A percentile compares a stretch with the other conserved stretches of the same genome.
Evolutionary conservation across 352 stramenopile genomes (phyloP).

Genomic region (Peronospora destructor): DNA sequence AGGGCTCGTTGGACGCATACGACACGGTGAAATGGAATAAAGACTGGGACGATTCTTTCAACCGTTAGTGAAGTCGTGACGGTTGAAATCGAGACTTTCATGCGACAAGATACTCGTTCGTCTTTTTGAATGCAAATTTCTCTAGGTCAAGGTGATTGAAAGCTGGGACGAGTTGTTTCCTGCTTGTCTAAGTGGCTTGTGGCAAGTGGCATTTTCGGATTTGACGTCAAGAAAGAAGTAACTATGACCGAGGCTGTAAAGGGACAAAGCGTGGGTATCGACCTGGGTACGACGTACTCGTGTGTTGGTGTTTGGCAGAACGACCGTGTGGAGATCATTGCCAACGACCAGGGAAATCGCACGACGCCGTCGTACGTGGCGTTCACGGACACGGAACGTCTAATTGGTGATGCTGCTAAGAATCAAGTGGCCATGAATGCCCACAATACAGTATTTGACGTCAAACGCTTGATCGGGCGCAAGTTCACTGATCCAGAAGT

Average conservation of each 20-base stretch:
- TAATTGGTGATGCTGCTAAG: slow-evolving; percentile 95
- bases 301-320: slow-evolving; percentile 97
- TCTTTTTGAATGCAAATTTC: not conserved
- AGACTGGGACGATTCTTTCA: slow-evolving; percentile 18
- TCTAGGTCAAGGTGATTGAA: slow-evolving; percentile 6
- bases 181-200: not conserved
- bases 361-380: slow-evolving; percentile 94
- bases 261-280: slow-evolving; percentile 92
- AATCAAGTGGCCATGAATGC: slow-evolving; percentile 91
- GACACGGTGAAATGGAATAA: slow-evolving; percentile 19
- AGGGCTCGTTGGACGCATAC: too few species aligned
- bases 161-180: slow-evolving; percentile 1
- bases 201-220: slow-evolving; percentile 29
- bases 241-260: slow-evolving; percentile 37
- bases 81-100: slow-evolving; percentile 7
- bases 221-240: slow-evolving; percentile 30
- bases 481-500: slow-evolving; percentile 89
- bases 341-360: slow-evolving; percentile 93
- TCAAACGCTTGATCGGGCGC: slow-evolving; percentile 93
- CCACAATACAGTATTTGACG: slow-evolving; percentile 93
- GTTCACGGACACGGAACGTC: slow-evolving; percentile 91
- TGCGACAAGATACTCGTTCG: not conserved
- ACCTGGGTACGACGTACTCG: slow-evolving; percentile 96
- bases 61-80: slow-evolving; percentile 12
- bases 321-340: slow-evolving; percentile 94